Percentiles rank a stretch among this genome's conserved stretches.
These are phyloP conservation scores for Diddensiella caesifluorescens DNA, from an alignment of 805 yeast species.

Conservation along the genomic window DNA sequence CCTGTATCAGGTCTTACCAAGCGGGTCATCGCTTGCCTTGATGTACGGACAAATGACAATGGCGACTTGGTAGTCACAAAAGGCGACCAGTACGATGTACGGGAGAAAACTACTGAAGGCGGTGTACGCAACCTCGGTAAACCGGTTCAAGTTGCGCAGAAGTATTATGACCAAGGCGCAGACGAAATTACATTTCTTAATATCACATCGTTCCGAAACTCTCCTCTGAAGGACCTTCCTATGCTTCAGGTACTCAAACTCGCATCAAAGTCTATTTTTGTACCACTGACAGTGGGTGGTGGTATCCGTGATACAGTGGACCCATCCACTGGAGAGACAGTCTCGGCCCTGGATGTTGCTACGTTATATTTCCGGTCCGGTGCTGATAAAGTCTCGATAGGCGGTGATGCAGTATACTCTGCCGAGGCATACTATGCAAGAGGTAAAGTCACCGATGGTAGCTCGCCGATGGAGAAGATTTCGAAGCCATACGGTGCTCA, in stretches of 20 bases:
- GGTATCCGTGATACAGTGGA: constrained; percentile 90
- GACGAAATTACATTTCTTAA: constrained; percentile 94
- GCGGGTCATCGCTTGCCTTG: constrained; percentile 92
- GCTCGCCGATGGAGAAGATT: constrained; percentile 87
- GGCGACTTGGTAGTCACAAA: constrained; percentile 98
- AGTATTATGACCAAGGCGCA: constrained; percentile 90
- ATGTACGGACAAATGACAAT: constrained; percentile 88
- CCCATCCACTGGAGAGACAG: constrained; percentile 63
- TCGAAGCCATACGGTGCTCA: constrained; percentile 90
- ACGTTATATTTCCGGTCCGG: constrained; percentile 89
- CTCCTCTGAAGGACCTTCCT: constrained; percentile 89
- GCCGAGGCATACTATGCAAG: constrained; percentile 73
- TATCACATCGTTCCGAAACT: constrained; percentile 91
- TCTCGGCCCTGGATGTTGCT: constrained; percentile 89
- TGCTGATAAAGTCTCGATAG: constrained; percentile 96
- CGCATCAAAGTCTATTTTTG: constrained; percentile 88
- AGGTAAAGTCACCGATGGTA: constrained; percentile 59
- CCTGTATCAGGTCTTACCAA: constrained; percentile 62
- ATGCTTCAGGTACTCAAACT: constrained; percentile 82
- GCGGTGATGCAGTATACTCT: constrained; percentile 92
- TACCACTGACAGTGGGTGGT: constrained; percentile 97
- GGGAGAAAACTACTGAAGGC: constrained; percentile 59
- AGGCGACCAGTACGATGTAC: constrained; percentile 97
- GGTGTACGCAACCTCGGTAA: constrained; percentile 91
- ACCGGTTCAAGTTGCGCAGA: constrained; percentile 90